phyloP scores from a whole-genome alignment of 2,329 filamentous ascomycete genomes.

The Ophiocordyceps sinensis region DNA sequence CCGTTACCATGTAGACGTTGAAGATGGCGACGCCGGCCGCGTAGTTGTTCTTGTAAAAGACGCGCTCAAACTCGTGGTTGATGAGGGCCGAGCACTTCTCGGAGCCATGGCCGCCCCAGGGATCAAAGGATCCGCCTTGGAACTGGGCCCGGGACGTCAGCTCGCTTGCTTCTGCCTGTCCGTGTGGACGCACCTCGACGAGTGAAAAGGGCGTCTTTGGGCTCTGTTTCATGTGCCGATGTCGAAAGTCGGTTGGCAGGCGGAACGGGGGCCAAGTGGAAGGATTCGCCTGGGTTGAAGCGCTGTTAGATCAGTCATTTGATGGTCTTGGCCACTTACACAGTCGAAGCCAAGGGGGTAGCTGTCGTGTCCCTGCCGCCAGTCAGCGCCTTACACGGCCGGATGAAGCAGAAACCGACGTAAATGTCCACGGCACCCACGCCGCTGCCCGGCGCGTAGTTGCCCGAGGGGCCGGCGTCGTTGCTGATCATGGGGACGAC shows the following conservation, averaged over 20 bases:
- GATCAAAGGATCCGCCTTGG: conserved; percentile 58
- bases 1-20: conserved; percentile 57
- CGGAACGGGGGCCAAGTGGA: conserved; percentile 47
- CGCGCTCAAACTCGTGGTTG: conserved; percentile 59
- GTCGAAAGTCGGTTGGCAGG: conserved; percentile 30
- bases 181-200: conserved; percentile 27
- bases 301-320: neutral
- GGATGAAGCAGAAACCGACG: conserved; percentile 8
- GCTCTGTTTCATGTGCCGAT: conserved; percentile 31
- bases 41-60: conserved; percentile 67
- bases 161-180: neutral
- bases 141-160: conserved; percentile 27
- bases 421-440: conserved; percentile 44
- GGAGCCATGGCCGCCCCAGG: conserved; percentile 60
- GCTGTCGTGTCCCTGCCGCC: conserved; percentile 14
- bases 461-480: conserved; percentile 45
- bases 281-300: conserved; percentile 16
- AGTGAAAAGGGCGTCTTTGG: conserved; percentile 52
- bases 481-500: conserved; percentile 65
- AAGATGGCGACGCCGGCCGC: conserved; percentile 52
- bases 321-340: conserved; percentile 6
- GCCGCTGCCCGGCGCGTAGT: conserved; percentile 50
- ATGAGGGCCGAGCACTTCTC: conserved; percentile 50
- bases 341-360: conserved; percentile 32
- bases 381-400: neutral